These are phyloP conservation scores for Hyphodiscus hymeniophilus DNA, from an alignment of 495 filamentous ascomycete species.

Conservation along the genomic window DNA sequence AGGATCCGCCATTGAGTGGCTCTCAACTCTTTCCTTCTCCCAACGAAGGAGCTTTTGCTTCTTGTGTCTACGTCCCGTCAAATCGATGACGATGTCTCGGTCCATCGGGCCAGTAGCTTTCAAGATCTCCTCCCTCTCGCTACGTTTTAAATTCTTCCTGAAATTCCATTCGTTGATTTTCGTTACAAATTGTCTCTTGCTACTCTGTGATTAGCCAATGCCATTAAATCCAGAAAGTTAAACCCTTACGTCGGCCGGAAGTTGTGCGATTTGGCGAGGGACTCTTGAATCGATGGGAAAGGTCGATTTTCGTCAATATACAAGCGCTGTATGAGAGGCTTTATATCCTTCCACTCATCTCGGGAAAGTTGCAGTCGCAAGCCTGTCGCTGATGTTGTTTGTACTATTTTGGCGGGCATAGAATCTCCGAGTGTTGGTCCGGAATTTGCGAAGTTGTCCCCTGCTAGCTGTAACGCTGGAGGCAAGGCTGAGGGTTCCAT, in stretches of 20 bases:
- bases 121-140: constrained; percentile 1
- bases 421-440: too few species aligned
- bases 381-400: too few species aligned
- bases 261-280: neutral
- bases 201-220: neutral
- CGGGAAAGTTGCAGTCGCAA: neutral
- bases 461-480: too few species aligned
- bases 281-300: neutral
- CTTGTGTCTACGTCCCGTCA: neutral
- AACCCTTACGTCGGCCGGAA: constrained; percentile 5
- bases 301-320: constrained; percentile 6
- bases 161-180: constrained; percentile 5
- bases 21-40: too few species aligned
- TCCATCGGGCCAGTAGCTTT: neutral
- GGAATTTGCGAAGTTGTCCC: too few species aligned
- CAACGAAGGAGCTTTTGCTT: neutral
- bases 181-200: constrained; percentile 3
- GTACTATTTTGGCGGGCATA: too few species aligned
- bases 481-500: too few species aligned
- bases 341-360: neutral
- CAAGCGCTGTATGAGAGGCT: neutral
- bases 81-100: neutral
- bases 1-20: too few species aligned
- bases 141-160: neutral
- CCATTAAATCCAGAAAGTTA: too few species aligned